phyloP scores from a whole-genome alignment of 169 alveolate genomes.

The Plasmodium gallinaceum region DNA sequence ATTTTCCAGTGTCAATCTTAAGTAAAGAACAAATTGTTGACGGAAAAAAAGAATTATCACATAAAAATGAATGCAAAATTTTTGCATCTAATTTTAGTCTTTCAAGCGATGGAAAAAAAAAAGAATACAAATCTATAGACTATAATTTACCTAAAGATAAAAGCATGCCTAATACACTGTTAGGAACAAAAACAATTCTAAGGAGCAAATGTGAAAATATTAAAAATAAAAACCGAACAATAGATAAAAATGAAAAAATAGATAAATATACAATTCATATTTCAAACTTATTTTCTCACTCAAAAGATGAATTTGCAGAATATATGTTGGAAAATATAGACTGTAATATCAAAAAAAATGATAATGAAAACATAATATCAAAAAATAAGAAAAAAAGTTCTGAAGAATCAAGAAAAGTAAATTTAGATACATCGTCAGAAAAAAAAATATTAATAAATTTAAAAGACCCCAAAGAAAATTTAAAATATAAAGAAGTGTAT shows the following conservation, averaged over 20 bases:
- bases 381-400: neutral
- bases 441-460: neutral
- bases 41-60: neutral
- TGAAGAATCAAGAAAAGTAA: neutral
- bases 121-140: neutral
- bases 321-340: neutral
- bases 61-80: constrained; percentile 10
- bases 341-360: constrained; percentile 2
- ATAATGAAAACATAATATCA: neutral
- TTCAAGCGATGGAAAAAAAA: neutral
- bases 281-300: constrained; percentile 29
- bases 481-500: constrained; percentile 1
- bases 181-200: neutral
- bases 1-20: neutral
- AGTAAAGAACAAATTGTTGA: neutral
- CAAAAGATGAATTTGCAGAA: constrained; percentile 40
- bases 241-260: constrained; percentile 13
- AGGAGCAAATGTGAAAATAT: constrained; percentile 2
- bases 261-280: constrained; percentile 15
- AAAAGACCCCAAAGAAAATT: neutral
- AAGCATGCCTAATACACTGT: neutral
- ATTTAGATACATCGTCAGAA: neutral
- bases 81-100: neutral
- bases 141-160: constrained; percentile 5
- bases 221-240: neutral